Evolutionary conservation across 495 filamentous ascomycete genomes (phyloP).

Genomic region (Symbiotaphrina buchneri): DNA sequence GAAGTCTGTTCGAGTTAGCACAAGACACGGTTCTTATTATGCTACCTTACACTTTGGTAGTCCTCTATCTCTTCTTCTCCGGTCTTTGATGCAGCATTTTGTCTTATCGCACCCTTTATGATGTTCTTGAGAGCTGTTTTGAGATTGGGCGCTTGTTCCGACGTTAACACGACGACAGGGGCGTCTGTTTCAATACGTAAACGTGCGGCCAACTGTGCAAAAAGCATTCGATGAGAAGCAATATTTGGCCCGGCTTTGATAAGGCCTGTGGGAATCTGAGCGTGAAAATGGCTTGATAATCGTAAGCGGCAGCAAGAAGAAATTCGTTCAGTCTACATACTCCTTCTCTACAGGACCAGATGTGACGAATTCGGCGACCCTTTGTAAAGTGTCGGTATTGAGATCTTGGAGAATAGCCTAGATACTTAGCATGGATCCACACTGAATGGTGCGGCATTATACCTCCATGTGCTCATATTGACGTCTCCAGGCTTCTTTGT

Average conservation of each 20-base stretch:
- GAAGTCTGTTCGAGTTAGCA: too few relatives aligned
- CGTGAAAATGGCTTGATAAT: slow-evolving; percentile 3
- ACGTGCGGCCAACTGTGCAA: slow-evolving; percentile 38
- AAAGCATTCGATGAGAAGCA: slow-evolving; percentile 49
- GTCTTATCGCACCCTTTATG: slow-evolving; percentile 47
- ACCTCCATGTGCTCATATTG: too few relatives aligned
- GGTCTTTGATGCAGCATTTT: slow-evolving; percentile 16
- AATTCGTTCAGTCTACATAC: too few relatives aligned
- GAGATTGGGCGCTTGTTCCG: slow-evolving; percentile 58
- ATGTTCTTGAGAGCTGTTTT: slow-evolving; percentile 68
- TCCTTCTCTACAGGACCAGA: too few relatives aligned
- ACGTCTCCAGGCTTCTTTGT: slow-evolving; percentile 2
- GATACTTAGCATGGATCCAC: too few relatives aligned
- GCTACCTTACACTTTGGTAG: slow-evolving; percentile 23
- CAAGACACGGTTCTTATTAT: background rate
- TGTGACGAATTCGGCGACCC: slow-evolving; percentile 1
- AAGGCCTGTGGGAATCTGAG: slow-evolving; percentile 52
- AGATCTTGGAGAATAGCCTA: slow-evolving; percentile 3
- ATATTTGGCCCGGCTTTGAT: slow-evolving; percentile 76
- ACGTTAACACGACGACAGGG: slow-evolving; percentile 46
- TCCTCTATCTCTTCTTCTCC: slow-evolving; percentile 28
- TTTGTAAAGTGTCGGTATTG: slow-evolving; percentile 4
- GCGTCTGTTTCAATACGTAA: slow-evolving; percentile 22
- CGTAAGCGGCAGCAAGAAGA: too few relatives aligned
- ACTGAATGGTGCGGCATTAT: too few relatives aligned